Conservation (phyloP, 2,329 filamentous ascomycete genomes). For the Neonectria hederae region DNA sequence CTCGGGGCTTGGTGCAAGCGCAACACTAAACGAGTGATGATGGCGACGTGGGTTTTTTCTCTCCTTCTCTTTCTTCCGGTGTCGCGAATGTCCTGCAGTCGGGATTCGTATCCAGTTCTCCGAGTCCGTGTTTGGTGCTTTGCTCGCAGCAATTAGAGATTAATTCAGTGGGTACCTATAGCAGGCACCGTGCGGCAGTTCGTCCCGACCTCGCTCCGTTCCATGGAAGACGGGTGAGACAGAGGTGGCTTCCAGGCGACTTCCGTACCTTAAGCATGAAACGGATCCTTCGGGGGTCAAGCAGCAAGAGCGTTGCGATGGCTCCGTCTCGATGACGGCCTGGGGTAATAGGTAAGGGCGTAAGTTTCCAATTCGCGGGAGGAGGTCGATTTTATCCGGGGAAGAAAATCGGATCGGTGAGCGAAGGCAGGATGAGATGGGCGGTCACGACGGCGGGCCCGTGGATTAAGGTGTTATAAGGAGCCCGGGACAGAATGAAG, state of each 20-base stretch:
- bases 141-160: constrained; percentile 17
- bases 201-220: constrained; percentile 13
- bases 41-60: neutral
- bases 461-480: constrained; percentile 2
- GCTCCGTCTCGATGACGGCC: constrained; percentile 1
- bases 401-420: constrained; percentile 13
- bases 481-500: constrained; percentile 1
- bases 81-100: too few relatives aligned
- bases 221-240: constrained; percentile 23
- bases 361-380: constrained; percentile 1
- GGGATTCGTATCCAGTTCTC: neutral
- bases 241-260: constrained; percentile 9
- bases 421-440: neutral
- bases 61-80: too few relatives aligned
- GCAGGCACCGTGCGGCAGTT: neutral
- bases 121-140: neutral
- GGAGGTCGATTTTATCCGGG: constrained; percentile 7
- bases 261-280: constrained; percentile 3
- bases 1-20: constrained; percentile 1
- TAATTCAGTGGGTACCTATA: constrained; percentile 10
- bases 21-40: constrained; percentile 11
- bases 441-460: neutral
- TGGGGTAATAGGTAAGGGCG: constrained; percentile 1
- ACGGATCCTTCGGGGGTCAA: neutral
- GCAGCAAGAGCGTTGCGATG: neutral